A percentile compares a stretch with the other conserved stretches of the same genome.
phyloP scores from a whole-genome alignment of 2,329 filamentous ascomycete species.

The Fusarium siculi region DNA sequence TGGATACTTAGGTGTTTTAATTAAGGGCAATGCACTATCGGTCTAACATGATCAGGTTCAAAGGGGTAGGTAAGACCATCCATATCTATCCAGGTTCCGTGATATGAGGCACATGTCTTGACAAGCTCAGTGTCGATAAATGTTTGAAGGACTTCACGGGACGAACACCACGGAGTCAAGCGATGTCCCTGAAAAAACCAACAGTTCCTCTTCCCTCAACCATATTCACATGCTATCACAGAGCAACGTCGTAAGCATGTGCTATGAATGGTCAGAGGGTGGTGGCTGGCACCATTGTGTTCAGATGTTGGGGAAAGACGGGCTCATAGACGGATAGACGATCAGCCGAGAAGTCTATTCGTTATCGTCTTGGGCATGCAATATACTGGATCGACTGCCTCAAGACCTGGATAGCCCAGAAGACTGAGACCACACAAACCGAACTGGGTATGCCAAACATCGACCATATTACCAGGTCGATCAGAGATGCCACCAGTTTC shows the following conservation, averaged over 20 bases:
- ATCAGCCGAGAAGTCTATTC: conserved; percentile 64
- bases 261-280: conserved; percentile 77
- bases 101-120: background rate
- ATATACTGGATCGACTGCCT: conserved; percentile 88
- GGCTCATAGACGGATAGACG: background rate
- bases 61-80: background rate
- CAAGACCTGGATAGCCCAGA: conserved; percentile 78
- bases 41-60: background rate
- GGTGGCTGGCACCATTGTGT: background rate
- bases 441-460: conserved; percentile 96
- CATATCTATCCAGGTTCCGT: background rate
- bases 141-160: conserved; percentile 46
- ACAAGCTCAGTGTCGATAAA: background rate
- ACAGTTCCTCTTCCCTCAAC: conserved; percentile 67
- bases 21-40: background rate
- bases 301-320: background rate
- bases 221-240: conserved; percentile 75
- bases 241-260: conserved; percentile 61
- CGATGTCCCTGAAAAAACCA: conserved; percentile 45
- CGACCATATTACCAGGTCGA: conserved; percentile 91
- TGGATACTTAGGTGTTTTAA: too few species aligned
- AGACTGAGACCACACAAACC: conserved; percentile 89
- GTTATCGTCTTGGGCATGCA: conserved; percentile 79
- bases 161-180: conserved; percentile 38
- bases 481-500: conserved; percentile 89